These are phyloP conservation scores for Fragaria nilgerrensis DNA, from an alignment of 306 rosid species.

Conservation along the genomic window DNA sequence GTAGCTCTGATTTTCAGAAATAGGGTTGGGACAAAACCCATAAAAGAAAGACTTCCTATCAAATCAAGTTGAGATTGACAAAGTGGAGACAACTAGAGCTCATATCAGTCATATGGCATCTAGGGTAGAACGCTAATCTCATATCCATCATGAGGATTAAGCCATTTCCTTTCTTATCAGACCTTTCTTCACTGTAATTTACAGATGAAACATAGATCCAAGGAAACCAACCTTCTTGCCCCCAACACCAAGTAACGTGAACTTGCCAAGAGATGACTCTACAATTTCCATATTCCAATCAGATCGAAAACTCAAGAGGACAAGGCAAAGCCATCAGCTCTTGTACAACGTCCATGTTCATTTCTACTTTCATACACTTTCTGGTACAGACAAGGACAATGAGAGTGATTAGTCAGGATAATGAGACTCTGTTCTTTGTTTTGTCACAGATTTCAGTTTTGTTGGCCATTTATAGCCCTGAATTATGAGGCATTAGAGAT, in stretches of 20 bases:
- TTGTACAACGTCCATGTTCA: not conserved
- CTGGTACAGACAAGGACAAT: not conserved
- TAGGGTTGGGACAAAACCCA: too few relatives aligned
- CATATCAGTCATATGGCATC: too few relatives aligned
- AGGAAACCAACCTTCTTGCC: not conserved
- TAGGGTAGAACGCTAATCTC: not conserved
- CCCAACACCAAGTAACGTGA: constrained; percentile 10
- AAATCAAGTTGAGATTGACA: too few relatives aligned
- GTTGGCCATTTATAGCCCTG: not conserved
- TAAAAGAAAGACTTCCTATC: too few relatives aligned
- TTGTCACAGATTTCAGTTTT: not conserved
- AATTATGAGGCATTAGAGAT: not conserved
- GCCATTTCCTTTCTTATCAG: not conserved
- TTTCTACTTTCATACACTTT: not conserved
- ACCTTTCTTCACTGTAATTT: not conserved
- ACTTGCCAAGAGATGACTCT: not conserved
- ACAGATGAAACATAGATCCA: not conserved
- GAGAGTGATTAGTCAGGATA: not conserved
- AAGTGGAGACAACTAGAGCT: too few relatives aligned
- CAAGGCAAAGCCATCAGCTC: not conserved
- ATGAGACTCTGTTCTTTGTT: not conserved
- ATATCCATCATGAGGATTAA: not conserved
- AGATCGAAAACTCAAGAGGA: not conserved
- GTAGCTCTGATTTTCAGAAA: too few relatives aligned
- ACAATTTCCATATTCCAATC: not conserved